phyloP scores from a whole-genome alignment of 2,329 filamentous ascomycete species.

The Colletotrichum limetticola region DNA sequence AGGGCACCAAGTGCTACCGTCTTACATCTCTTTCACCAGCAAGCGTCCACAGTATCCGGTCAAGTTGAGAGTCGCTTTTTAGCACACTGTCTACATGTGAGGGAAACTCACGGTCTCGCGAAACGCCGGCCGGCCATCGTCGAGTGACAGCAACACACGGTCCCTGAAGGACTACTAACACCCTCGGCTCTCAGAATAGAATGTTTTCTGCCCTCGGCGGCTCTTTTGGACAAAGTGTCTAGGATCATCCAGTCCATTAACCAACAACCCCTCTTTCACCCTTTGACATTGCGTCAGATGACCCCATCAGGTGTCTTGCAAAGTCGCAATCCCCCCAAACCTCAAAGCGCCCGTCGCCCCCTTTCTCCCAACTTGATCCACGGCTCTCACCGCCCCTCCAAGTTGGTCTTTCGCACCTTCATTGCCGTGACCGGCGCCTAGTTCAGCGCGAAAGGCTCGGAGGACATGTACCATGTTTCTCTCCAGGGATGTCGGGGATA shows the following conservation, averaged over 20 bases:
- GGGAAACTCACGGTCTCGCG: background rate
- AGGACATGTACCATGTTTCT: background rate
- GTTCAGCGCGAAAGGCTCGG: background rate
- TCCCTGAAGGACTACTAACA: background rate
- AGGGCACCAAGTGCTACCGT: background rate
- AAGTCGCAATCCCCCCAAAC: constrained; percentile 6
- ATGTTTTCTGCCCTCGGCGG: background rate
- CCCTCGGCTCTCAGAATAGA: background rate
- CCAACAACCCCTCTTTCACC: background rate
- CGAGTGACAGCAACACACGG: constrained; percentile 8
- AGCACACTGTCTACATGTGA: background rate
- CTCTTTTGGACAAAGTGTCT: background rate
- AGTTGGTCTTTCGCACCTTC: constrained; percentile 20
- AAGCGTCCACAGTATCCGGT: background rate
- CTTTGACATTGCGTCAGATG: constrained; percentile 18
- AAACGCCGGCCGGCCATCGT: constrained; percentile 8
- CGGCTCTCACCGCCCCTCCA: constrained; percentile 19
- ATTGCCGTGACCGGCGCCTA: constrained; percentile 23
- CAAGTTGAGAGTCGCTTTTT: background rate
- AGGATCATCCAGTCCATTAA: background rate
- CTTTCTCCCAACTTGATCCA: constrained; percentile 3
- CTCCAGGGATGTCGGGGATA: constrained; percentile 1
- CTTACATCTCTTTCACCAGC: background rate
- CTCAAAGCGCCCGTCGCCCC: constrained; percentile 15
- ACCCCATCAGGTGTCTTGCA: constrained; percentile 25